Conservation (phyloP, 495 filamentous ascomycete genomes). For the Penicillium ochrochloron region DNA sequence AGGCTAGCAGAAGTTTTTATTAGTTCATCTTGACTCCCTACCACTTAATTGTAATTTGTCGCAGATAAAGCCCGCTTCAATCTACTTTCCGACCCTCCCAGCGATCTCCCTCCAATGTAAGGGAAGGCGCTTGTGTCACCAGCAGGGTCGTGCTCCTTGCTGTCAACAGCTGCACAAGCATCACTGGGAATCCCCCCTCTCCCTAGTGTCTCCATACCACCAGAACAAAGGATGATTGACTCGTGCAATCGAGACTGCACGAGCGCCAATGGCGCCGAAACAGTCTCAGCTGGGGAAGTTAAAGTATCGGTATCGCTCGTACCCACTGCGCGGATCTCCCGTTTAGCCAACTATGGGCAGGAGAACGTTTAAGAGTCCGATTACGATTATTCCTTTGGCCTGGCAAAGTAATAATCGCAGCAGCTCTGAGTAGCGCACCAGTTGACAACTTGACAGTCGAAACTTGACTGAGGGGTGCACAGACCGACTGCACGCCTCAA, state of each 20-base stretch:
- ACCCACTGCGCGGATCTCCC: not conserved
- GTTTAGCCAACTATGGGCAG: not conserved
- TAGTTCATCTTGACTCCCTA: not conserved
- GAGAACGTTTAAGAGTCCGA: not conserved
- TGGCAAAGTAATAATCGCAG: not conserved
- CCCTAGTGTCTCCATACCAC: not conserved
- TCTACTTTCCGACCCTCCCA: not conserved
- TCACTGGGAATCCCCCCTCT: not conserved
- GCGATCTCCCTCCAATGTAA: conserved; percentile 5
- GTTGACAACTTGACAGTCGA: not conserved
- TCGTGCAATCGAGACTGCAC: conserved; percentile 2
- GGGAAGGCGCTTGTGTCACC: conserved; percentile 1
- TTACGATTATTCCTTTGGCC: not conserved
- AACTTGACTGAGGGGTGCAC: not conserved
- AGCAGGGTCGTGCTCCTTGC: not conserved
- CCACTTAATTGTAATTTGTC: not conserved
- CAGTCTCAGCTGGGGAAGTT: not conserved
- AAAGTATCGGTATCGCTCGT: not conserved
- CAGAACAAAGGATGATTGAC: not conserved
- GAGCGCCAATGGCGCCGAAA: not conserved
- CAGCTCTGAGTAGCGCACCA: not conserved
- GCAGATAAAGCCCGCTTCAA: not conserved
- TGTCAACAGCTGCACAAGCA: not conserved
- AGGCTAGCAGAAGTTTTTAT: not conserved
- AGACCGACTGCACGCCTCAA: conserved; percentile 2